Evolutionary conservation across 169 alveolate species (phyloP).

Genomic region (Eimeria sp.): DNA sequence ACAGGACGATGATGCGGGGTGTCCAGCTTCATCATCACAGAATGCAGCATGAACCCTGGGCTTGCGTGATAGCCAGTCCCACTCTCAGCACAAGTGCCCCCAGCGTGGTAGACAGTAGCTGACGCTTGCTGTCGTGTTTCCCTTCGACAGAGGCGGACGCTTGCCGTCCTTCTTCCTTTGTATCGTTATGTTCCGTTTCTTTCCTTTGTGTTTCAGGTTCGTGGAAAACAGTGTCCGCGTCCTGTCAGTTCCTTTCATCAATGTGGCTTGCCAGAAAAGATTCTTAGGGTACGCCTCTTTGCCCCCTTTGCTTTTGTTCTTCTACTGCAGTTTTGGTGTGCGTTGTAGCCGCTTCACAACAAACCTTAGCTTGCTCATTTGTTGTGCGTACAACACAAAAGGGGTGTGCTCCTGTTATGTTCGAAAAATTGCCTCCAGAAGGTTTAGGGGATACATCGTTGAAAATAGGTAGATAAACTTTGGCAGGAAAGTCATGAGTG

Average conservation of each 20-base stretch:
- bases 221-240: conserved; percentile 97
- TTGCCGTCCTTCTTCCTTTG: not conserved
- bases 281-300: conserved; percentile 89
- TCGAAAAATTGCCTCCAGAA: not conserved
- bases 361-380: not conserved
- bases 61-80: not conserved
- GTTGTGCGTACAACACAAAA: not conserved
- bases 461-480: not conserved
- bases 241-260: conserved; percentile 98
- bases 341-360: not conserved
- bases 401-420: not conserved
- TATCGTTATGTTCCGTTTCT: not conserved
- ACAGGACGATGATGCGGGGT: not conserved
- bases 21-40: not conserved
- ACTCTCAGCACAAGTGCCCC: not conserved
- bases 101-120: not conserved
- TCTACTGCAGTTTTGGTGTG: not conserved
- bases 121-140: not conserved
- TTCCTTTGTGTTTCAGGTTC: conserved; percentile 22
- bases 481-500: not conserved
- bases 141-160: not conserved
- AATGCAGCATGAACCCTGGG: not conserved
- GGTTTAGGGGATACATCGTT: not conserved
- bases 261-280: conserved; percentile 98
- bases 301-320: not conserved